These are phyloP conservation scores for Phytophthora meadii DNA, from an alignment of 352 stramenopile genomes.

Conservation along the genomic window DNA sequence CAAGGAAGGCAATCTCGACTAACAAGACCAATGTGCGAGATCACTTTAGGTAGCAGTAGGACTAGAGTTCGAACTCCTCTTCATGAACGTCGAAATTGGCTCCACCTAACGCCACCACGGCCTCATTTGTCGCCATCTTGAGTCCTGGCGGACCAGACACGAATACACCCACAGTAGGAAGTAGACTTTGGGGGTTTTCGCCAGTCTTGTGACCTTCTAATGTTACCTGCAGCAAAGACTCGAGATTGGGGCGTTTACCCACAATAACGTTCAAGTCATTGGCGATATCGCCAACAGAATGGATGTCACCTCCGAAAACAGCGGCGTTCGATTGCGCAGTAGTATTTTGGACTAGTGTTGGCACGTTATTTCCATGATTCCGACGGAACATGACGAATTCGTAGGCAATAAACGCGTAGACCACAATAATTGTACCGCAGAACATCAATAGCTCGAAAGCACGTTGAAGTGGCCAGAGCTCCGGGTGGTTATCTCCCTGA, in stretches of 20 bases:
- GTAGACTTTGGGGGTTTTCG: not conserved
- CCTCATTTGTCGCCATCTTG: not conserved
- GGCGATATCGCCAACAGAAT: not conserved
- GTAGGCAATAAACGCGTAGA: not conserved
- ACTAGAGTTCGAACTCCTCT: not conserved
- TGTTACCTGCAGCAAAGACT: not conserved
- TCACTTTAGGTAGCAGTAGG: too few relatives aligned
- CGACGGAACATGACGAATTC: not conserved
- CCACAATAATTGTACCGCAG: not conserved
- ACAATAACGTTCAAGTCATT: not conserved
- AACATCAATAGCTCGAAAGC: not conserved
- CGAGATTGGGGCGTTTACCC: not conserved
- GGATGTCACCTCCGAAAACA: not conserved
- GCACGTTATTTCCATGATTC: not conserved
- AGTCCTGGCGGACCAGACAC: not conserved
- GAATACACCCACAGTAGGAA: not conserved
- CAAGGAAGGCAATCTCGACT: too few relatives aligned
- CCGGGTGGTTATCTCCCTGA: not conserved
- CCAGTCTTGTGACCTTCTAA: not conserved
- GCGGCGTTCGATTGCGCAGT: not conserved
- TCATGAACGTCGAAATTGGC: slow-evolving; percentile 1
- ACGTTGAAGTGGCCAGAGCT: not conserved
- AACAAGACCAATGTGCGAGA: too few relatives aligned
- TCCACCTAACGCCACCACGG: not conserved
- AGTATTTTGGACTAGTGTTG: not conserved